A percentile compares a stretch with the other conserved stretches of the same genome.
These are phyloP conservation scores for Patellaria atrata DNA, from an alignment of 495 filamentous ascomycete species.

Conservation along the genomic window DNA sequence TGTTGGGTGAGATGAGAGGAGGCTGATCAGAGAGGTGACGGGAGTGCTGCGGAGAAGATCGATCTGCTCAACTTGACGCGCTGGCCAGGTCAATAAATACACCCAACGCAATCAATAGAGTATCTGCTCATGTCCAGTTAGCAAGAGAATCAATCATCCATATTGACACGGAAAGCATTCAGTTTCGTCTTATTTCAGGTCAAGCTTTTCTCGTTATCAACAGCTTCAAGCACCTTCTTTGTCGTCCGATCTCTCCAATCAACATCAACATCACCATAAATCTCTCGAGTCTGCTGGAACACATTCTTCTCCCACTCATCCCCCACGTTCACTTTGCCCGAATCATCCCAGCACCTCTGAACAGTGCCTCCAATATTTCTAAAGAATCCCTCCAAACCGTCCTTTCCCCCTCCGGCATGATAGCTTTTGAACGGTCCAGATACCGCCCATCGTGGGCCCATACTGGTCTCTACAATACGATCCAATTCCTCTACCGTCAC, in stretches of 20 bases:
- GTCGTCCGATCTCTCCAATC: slow-evolving; percentile 20
- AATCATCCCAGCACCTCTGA: slow-evolving; percentile 38
- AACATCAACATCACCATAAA: slow-evolving; percentile 24
- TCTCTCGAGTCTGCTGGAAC: slow-evolving; percentile 19
- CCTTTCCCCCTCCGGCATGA: slow-evolving; percentile 43
- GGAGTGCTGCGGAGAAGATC: too few relatives aligned
- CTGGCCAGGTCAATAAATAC: too few relatives aligned
- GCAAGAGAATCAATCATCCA: too few relatives aligned
- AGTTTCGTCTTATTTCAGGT: too few relatives aligned
- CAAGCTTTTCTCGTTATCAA: slow-evolving; percentile 11
- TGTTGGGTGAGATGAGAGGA: too few relatives aligned
- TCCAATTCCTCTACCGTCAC: slow-evolving; percentile 23
- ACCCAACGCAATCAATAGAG: too few relatives aligned
- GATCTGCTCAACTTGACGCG: too few relatives aligned
- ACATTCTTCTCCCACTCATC: slow-evolving; percentile 26
- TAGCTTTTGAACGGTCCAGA: slow-evolving; percentile 47
- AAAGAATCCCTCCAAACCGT: slow-evolving; percentile 40
- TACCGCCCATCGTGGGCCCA: slow-evolving; percentile 43
- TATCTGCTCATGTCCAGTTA: too few relatives aligned
- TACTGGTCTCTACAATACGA: slow-evolving; percentile 32
- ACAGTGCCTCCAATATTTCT: slow-evolving; percentile 42
- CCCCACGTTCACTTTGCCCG: slow-evolving; percentile 31
- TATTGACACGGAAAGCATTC: too few relatives aligned
- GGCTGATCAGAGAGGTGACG: too few relatives aligned
- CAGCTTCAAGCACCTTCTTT: slow-evolving; percentile 21